phyloP scores from a whole-genome alignment of 1,284 basidiomycete species.

The Boletellus deceptivus region DNA sequence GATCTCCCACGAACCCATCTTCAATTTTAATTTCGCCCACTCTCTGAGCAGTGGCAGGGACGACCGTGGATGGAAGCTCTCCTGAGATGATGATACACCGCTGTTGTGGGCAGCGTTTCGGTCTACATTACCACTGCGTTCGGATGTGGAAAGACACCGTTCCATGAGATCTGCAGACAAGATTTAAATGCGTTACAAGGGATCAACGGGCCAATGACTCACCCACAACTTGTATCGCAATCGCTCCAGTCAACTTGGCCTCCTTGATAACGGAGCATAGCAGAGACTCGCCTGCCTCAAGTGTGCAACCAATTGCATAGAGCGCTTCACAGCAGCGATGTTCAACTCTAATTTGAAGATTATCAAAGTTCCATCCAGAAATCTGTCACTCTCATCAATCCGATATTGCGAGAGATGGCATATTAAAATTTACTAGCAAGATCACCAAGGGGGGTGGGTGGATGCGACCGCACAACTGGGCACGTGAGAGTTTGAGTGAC shows the following conservation, averaged over 20 bases:
- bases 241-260: neutral
- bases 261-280: neutral
- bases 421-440: neutral
- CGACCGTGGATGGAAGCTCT: neutral
- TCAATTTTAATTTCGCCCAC: slow-evolving; percentile 1
- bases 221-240: neutral
- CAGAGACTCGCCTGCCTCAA: neutral
- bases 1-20: neutral
- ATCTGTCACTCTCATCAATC: neutral
- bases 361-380: slow-evolving; percentile 10
- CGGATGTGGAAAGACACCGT: neutral
- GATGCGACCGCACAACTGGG: neutral
- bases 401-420: neutral
- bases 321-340: neutral
- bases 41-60: neutral
- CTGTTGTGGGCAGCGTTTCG: neutral
- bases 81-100: neutral
- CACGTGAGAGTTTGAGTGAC: slow-evolving; percentile 1
- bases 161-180: neutral
- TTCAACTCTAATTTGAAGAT: neutral
- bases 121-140: too few relatives aligned
- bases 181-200: rapidly evolving
- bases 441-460: neutral
- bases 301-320: neutral
- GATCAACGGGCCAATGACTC: neutral